Evolutionary conservation across 2,329 filamentous ascomycete genomes (phyloP).

Genomic region (Aspergillus pseudonomiae): DNA sequence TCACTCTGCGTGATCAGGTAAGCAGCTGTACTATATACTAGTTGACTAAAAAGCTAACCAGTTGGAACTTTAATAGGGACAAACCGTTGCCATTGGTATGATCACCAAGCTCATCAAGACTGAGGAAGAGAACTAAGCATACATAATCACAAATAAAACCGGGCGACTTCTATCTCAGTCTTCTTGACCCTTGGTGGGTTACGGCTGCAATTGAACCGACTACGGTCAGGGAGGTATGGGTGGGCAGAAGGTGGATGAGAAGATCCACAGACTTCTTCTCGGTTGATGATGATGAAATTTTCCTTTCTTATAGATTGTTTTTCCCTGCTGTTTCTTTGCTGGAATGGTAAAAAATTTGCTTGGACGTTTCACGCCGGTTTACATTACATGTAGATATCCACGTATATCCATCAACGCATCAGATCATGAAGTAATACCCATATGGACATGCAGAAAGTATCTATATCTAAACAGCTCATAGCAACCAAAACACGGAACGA

Average conservation of each 20-base stretch:
- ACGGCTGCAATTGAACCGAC: neutral
- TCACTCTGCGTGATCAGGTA: conserved; percentile 87
- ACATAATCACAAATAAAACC: conserved; percentile 13
- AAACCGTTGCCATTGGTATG: conserved; percentile 99
- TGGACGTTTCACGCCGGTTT: conserved; percentile 9
- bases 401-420: conserved; percentile 1
- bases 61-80: conserved; percentile 63
- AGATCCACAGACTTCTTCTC: conserved; percentile 28
- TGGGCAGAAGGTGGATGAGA: conserved; percentile 26
- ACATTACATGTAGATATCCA: conserved; percentile 1
- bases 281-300: conserved; percentile 40
- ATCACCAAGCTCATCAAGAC: conserved; percentile 79
- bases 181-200: neutral
- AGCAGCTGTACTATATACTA: conserved; percentile 28
- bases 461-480: conserved; percentile 1
- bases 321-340: conserved; percentile 18
- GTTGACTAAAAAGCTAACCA: conserved; percentile 25
- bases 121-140: conserved; percentile 26
- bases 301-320: conserved; percentile 29
- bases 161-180: conserved; percentile 6
- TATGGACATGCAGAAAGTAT: conserved; percentile 7
- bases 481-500: conserved; percentile 5
- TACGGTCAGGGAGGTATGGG: conserved; percentile 21
- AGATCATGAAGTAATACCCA: conserved; percentile 7
- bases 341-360: conserved; percentile 24